phyloP scores from a whole-genome alignment of 2,329 filamentous ascomycete species.

The Arthrinium phaeospermum region DNA sequence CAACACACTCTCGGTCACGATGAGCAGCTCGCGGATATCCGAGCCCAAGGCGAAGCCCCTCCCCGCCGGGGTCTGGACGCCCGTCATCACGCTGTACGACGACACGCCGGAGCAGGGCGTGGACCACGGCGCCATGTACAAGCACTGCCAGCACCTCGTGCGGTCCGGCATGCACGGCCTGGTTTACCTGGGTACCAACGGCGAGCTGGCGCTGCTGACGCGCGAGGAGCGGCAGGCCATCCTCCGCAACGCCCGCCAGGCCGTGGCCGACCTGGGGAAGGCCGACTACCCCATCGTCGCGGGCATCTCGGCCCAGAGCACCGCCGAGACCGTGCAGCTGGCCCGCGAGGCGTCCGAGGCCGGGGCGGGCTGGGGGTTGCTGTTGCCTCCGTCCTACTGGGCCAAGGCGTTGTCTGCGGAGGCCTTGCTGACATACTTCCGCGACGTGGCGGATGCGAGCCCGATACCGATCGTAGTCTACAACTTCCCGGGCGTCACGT shows the following conservation, averaged over 20 bases:
- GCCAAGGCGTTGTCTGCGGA: conserved; percentile 42
- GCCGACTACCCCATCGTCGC: conserved; percentile 49
- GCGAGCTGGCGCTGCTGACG: conserved; percentile 50
- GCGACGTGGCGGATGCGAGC: conserved; percentile 43
- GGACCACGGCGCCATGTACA: conserved; percentile 50
- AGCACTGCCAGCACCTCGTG: conserved; percentile 47
- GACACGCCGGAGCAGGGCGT: conserved; percentile 46
- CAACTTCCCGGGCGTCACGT: conserved; percentile 42
- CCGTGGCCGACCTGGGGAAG: conserved; percentile 42
- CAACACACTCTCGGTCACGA: not conserved
- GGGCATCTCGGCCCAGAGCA: conserved; percentile 48
- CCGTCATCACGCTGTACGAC: conserved; percentile 53
- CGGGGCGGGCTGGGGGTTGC: conserved; percentile 45
- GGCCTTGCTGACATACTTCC: conserved; percentile 42
- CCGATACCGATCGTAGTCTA: conserved; percentile 36
- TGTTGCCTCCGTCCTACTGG: conserved; percentile 49
- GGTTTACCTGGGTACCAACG: conserved; percentile 53
- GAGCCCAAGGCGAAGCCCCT: conserved; percentile 35
- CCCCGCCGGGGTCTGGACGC: conserved; percentile 51
- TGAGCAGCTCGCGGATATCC: conserved; percentile 22
- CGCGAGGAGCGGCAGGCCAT: conserved; percentile 47
- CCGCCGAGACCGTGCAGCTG: conserved; percentile 42
- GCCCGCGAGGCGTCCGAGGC: conserved; percentile 44
- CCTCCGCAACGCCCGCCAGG: conserved; percentile 44
- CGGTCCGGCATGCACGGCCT: conserved; percentile 51